Evolutionary conservation across 306 rosid genomes (phyloP).

Genomic region (Ormosia semicastrata): DNA sequence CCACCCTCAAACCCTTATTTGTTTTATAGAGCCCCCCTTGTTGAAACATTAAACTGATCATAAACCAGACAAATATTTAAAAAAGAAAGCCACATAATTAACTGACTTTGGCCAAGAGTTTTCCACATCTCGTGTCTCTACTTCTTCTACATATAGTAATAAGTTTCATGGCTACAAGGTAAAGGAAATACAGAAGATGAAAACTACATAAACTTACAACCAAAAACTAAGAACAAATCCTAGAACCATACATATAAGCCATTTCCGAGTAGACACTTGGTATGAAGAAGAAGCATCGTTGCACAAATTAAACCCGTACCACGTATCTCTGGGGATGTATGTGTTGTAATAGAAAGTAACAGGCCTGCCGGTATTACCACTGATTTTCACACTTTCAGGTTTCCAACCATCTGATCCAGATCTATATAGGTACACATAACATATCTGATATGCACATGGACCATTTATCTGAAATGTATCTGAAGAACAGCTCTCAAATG

Average conservation of each 20-base stretch:
- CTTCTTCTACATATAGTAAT: background rate
- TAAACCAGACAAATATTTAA: background rate
- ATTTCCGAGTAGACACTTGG: constrained; percentile 22
- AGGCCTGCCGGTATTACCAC: constrained; percentile 48
- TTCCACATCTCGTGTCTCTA: background rate
- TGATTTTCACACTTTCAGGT: constrained; percentile 73
- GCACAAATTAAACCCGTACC: constrained; percentile 85
- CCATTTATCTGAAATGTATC: constrained; percentile 49
- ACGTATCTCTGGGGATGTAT: constrained; percentile 59
- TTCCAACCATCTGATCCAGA: constrained; percentile 75
- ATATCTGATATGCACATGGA: constrained; percentile 52
- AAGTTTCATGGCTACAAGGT: constrained; percentile 17
- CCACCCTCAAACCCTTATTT: background rate
- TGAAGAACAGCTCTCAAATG: constrained; percentile 47
- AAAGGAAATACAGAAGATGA: background rate
- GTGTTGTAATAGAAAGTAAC: constrained; percentile 66
- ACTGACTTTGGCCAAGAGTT: background rate
- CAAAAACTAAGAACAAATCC: constrained; percentile 40
- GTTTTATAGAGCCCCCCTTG: background rate
- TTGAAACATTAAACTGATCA: constrained; percentile 17
- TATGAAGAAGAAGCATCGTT: constrained; percentile 45
- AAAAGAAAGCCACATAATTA: constrained; percentile 7
- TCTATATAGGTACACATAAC: constrained; percentile 74
- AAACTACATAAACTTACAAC: constrained; percentile 33
- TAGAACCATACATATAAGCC: constrained; percentile 29